Conservation (phyloP, 345 rosid species). For the Hevea brasiliensis region DNA sequence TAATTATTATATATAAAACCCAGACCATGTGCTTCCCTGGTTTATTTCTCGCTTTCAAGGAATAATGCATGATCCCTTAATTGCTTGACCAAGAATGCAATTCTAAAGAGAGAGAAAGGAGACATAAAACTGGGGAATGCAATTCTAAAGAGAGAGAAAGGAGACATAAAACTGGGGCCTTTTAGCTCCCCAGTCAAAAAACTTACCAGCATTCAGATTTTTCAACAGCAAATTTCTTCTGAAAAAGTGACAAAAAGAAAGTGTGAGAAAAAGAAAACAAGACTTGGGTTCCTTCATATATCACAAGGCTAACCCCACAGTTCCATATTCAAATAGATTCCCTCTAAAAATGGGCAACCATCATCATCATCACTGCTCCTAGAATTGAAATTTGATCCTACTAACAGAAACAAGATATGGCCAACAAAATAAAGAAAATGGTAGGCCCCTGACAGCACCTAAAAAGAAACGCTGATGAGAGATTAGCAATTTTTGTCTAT, state of each 20-base stretch:
- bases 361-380: not conserved
- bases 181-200: slow-evolving; percentile 12
- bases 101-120: not conserved
- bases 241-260: slow-evolving; percentile 16
- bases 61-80: not conserved
- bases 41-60: no score
- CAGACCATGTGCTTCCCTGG: no score
- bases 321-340: slow-evolving; percentile 40
- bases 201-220: not conserved
- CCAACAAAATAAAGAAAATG: slow-evolving; percentile 29
- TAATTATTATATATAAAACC: no score
- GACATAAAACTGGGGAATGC: slow-evolving; percentile 13
- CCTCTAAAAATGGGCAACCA: slow-evolving; percentile 16
- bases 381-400: not conserved
- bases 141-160: not conserved
- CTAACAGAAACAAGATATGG: not conserved
- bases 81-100: slow-evolving; percentile 18
- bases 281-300: slow-evolving; percentile 11
- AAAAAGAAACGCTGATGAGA: slow-evolving; percentile 39
- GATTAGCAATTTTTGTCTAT: slow-evolving; percentile 28
- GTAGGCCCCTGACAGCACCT: slow-evolving; percentile 36
- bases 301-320: slow-evolving; percentile 13
- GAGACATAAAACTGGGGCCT: slow-evolving; percentile 19
- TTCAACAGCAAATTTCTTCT: slow-evolving; percentile 20
- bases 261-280: not conserved